These are phyloP conservation scores for Scheffersomyces titani DNA, from an alignment of 1,139 yeast genomes.

Conservation along the genomic window DNA sequence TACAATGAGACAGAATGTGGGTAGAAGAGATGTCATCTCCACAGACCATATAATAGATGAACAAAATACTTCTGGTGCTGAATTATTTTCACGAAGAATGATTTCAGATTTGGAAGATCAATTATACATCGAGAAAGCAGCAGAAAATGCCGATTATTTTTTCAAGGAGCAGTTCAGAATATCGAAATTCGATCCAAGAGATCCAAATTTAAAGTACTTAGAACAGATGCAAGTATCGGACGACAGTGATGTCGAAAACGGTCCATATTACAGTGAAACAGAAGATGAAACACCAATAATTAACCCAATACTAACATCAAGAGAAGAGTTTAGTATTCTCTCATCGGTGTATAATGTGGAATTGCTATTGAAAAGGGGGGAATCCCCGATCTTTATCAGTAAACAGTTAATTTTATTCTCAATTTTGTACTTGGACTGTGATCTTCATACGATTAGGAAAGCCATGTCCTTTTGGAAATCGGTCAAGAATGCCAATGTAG, in stretches of 20 bases:
- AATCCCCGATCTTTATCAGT: slow-evolving; percentile 27
- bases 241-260: slow-evolving; percentile 28
- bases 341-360: slow-evolving; percentile 7
- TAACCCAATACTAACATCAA: background rate
- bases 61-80: background rate
- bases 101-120: background rate
- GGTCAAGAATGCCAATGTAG: slow-evolving; percentile 13
- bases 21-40: background rate
- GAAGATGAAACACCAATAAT: background rate
- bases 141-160: background rate
- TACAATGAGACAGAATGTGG: slow-evolving; percentile 4
- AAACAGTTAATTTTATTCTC: slow-evolving; percentile 29
- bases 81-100: background rate
- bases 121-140: background rate
- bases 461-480: slow-evolving; percentile 13
- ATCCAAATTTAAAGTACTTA: slow-evolving; percentile 6
- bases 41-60: background rate
- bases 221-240: slow-evolving; percentile 36
- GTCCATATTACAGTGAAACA: slow-evolving; percentile 17
- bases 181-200: background rate
- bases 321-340: background rate
- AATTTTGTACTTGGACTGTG: slow-evolving; percentile 16
- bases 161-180: slow-evolving; percentile 11
- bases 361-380: slow-evolving; percentile 24
- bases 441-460: slow-evolving; percentile 7